Base-by-base conservation (phyloP, 768 basidiomycete genomes). In the Lactarius psammicola region DNA sequence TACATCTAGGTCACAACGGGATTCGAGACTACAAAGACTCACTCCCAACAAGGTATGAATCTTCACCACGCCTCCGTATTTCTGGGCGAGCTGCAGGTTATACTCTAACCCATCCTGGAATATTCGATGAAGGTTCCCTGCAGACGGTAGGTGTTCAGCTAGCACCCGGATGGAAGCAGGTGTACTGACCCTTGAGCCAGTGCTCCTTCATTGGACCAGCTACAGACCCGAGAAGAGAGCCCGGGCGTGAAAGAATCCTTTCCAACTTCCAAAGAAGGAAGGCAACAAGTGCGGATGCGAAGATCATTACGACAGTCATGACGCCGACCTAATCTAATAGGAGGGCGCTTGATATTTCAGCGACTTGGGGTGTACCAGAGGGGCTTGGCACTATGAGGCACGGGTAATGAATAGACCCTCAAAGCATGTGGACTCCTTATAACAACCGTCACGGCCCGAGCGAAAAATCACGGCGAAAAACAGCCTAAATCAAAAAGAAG, bases 21-120 rank as follows among this genome's bases (percentile, higher is more conserved):
- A 71, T 30, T 69, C 69, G 4, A 70, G 34, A 15, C 69, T 65
- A 36, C 70, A 60, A 4, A 69, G 67, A 33, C 61, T 69, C 67
- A 78, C 78, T 42, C 78, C 76, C 15, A 79, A 72, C 54, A 79
- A 46, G 2, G 72, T 78, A 34, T 79, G 64, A 33, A 79, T 67
- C 60, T 71, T 79, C 68, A 78, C 60, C 0, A 60, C 74, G 0
- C 78, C 77, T 1, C 79, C 78, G 56, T 79, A 79, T 34, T 66
- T 34, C n/a, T 71, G 61, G 8, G 64, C 72, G 36, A 79, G 54
- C 30, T 63, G 61, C 17, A 75, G 74, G 58, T 77, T 75, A 62
- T 77, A 80, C 0, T 65, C 62, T 10, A 72, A 54, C 0, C 76
- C 76, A 61, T 80, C 79, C 38, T 72, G 71, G 61, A 77, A 75